A percentile compares a stretch with the other conserved stretches of the same genome.
Conservation (phyloP, 2,329 filamentous ascomycete species). For the Sphaerulina musiva region DNA sequence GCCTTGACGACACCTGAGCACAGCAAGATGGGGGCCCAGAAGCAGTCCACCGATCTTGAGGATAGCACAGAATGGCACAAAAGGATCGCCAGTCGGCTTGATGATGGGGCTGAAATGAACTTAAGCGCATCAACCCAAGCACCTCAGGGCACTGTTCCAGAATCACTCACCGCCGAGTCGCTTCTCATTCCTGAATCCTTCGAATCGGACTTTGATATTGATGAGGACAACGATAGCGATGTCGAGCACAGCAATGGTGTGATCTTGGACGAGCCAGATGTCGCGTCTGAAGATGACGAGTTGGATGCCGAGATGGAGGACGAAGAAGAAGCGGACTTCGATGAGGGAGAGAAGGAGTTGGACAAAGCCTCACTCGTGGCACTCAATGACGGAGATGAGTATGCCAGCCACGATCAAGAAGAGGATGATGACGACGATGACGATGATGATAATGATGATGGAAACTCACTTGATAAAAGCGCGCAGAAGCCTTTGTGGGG, state of each 20-base stretch:
- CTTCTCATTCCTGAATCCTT: not conserved
- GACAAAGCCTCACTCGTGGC: not conserved
- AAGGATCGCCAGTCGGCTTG: conserved; percentile 19
- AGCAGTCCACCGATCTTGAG: conserved; percentile 23
- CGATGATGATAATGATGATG: conserved; percentile 4
- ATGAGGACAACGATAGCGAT: conserved; percentile 2
- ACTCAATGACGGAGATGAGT: no score
- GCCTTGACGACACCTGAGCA: conserved; percentile 29
- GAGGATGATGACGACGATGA: conserved; percentile 1
- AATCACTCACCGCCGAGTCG: conserved; percentile 2
- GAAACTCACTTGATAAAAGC: conserved; percentile 2
- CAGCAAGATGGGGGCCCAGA: conserved; percentile 20
- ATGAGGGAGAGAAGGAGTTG: conserved; percentile 7
- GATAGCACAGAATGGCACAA: not conserved
- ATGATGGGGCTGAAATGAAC: conserved; percentile 10
- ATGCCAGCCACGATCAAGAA: no score
- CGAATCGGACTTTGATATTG: conserved; percentile 1
- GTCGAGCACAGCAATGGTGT: conserved; percentile 12
- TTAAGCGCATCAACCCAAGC: not conserved
- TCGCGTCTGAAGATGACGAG: conserved; percentile 4
- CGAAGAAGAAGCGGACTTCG: not conserved
- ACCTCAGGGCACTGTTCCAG: conserved; percentile 4
- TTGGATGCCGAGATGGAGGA: no score
- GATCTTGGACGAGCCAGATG: conserved; percentile 21
- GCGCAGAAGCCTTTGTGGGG: not conserved